phyloP scores from a whole-genome alignment of 202 grass and related monocot species.

The Zoysia matrella region DNA sequence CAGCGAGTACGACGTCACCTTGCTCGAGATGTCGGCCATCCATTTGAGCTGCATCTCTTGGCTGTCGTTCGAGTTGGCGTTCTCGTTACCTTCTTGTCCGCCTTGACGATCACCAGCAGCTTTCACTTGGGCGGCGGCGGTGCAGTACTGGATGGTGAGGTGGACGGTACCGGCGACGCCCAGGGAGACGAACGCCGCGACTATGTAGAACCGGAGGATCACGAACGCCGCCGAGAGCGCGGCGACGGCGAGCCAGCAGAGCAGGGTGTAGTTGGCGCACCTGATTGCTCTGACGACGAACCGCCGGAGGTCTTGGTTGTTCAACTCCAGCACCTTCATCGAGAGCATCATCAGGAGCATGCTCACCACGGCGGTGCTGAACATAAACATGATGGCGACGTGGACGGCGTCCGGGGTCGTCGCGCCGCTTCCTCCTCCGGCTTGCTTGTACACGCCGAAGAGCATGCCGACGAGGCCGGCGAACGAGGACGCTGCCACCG shows the following conservation, averaged over 20 bases:
- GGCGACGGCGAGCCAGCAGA: neutral
- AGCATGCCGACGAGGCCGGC: neutral
- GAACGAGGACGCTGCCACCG: neutral
- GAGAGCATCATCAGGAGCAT: neutral
- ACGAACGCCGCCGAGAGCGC: neutral
- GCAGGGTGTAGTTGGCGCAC: neutral
- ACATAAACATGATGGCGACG: neutral
- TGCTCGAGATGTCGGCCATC: neutral
- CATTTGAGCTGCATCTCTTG: neutral
- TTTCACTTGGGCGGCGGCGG: neutral
- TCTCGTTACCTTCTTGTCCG: neutral
- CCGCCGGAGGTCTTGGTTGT: neutral
- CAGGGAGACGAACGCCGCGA: neutral
- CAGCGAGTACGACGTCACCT: neutral
- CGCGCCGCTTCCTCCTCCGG: neutral
- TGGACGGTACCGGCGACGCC: neutral
- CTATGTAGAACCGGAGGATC: neutral
- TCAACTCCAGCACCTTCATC: neutral
- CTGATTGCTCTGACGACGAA: neutral
- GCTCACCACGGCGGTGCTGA: slow-evolving; percentile 5
- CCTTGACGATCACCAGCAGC: neutral
- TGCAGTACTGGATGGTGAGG: neutral
- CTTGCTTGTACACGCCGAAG: neutral
- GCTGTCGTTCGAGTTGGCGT: neutral
- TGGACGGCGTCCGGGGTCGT: neutral